Base-by-base conservation (phyloP, 2,329 filamentous ascomycete genomes). In the Pseudogymnoascus verrucosus region DNA sequence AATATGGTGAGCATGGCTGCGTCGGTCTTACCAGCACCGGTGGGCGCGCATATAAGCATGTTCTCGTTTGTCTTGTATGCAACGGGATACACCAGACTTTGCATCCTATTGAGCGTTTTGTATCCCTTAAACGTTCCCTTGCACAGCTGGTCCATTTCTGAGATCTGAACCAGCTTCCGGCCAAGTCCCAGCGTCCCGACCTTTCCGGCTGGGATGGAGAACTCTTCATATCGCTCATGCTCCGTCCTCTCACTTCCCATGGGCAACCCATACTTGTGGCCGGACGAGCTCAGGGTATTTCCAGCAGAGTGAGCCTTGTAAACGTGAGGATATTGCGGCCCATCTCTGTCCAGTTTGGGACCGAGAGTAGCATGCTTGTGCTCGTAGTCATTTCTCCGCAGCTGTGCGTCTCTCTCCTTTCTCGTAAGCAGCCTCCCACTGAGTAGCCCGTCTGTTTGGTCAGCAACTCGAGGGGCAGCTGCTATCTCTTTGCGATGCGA, bases 11-110 rank as follows among this genome's bases (percentile, higher is more conserved):
- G 82, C 93, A 99, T 96, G 7, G 95, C 96, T 31, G 93, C 95
- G 76, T 99, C 95, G 1, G 95, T 99, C 82, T 99, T 99, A 85
- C 95, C 82, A 66, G 93, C 93, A 85, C 95, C 95, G 62, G 95
- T 99, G 4, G 95, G 95, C 21, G 95, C 95, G 76, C 95, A 99
- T 65, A 99, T 96, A 61, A 99, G 84, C 93, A 99, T 97, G 69
- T 99, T 99, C 77, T 99, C 95, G 72, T 87, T 96, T 1, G 91
- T 97, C 74, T 89, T 91, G 77, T 99, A 98, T 0, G 93, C 95
- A 4, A 99, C 91, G 0, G 92, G 92, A 71, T 96, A 96, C 0
- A 98, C 90, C 59, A 99, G 80, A 74, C 93, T 98, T 78, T 99
- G 95, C 96, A 99, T 99, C 28, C 96, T 89, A 72, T 99, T 99